These are phyloP conservation scores for Cytospora mali DNA, from an alignment of 2,329 filamentous ascomycete genomes.

Conservation along the genomic window DNA sequence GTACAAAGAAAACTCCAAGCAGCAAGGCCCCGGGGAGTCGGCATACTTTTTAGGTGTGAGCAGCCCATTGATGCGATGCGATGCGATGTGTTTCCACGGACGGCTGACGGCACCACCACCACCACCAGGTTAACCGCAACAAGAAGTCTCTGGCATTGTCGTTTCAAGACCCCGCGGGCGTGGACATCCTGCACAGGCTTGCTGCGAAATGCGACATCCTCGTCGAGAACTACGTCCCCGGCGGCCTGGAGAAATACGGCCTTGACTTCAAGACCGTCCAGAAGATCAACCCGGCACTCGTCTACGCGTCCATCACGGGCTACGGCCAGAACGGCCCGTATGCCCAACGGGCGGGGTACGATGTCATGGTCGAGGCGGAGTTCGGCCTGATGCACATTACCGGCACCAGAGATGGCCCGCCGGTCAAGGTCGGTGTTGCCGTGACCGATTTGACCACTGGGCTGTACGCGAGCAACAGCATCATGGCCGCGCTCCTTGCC, in stretches of 20 bases:
- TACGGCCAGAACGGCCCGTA: constrained; percentile 97
- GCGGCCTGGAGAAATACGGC: constrained; percentile 83
- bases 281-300: constrained; percentile 80
- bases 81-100: too few species aligned
- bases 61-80: background rate
- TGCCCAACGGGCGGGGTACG: constrained; percentile 84
- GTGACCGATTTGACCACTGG: constrained; percentile 96
- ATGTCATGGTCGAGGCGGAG: constrained; percentile 99
- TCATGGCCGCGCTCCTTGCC: constrained; percentile 89
- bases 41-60: constrained; percentile 90
- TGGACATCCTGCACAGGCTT: constrained; percentile 84
- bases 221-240: constrained; percentile 96
- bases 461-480: constrained; percentile 90
- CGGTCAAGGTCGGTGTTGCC: constrained; percentile 95
- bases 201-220: constrained; percentile 86
- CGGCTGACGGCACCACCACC: constrained; percentile 13
- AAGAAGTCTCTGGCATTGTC: constrained; percentile 93
- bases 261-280: constrained; percentile 85
- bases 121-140: constrained; percentile 82
- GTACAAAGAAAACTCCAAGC: constrained; percentile 63
- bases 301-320: constrained; percentile 96
- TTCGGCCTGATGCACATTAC: constrained; percentile 99
- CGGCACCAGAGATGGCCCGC: constrained; percentile 80
- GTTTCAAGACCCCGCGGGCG: constrained; percentile 81
- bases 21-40: constrained; percentile 80